phyloP scores from a whole-genome alignment of 306 rosid genomes.

The Quercus robur region DNA sequence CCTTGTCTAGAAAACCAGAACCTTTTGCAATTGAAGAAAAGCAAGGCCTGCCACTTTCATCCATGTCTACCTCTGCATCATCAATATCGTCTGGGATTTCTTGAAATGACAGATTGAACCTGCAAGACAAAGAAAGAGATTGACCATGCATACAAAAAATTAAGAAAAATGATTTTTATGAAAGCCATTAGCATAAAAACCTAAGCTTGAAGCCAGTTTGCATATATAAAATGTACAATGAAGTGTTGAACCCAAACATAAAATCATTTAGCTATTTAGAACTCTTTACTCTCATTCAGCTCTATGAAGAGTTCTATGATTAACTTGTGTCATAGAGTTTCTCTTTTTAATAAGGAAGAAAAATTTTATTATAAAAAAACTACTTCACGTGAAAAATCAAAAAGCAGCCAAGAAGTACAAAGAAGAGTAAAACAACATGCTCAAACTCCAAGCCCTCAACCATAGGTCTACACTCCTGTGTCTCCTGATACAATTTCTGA shows the following conservation, averaged over 20 bases:
- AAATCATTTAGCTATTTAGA: neutral
- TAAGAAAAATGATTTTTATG: neutral
- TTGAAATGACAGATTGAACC: slow-evolving; percentile 68
- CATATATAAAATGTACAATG: neutral
- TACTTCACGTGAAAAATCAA: no score
- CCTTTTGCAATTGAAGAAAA: slow-evolving; percentile 62
- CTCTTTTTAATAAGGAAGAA: no score
- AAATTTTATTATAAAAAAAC: no score
- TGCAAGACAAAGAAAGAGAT: slow-evolving; percentile 31
- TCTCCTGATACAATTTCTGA: no score
- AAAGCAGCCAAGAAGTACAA: no score
- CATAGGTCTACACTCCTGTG: no score
- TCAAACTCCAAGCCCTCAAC: no score
- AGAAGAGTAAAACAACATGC: no score
- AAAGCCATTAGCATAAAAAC: slow-evolving; percentile 15
- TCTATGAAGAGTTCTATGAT: neutral
- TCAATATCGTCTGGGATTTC: slow-evolving; percentile 55
- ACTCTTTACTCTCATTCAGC: neutral
- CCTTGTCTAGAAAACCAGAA: slow-evolving; percentile 72
- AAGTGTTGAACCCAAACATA: neutral
- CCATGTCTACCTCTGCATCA: slow-evolving; percentile 41
- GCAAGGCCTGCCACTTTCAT: slow-evolving; percentile 56
- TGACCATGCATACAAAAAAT: neutral
- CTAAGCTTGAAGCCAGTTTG: neutral
- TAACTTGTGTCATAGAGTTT: no score